These are phyloP conservation scores for Stenocarpella maydis DNA, from an alignment of 2,329 filamentous ascomycete species.

Conservation along the genomic window DNA sequence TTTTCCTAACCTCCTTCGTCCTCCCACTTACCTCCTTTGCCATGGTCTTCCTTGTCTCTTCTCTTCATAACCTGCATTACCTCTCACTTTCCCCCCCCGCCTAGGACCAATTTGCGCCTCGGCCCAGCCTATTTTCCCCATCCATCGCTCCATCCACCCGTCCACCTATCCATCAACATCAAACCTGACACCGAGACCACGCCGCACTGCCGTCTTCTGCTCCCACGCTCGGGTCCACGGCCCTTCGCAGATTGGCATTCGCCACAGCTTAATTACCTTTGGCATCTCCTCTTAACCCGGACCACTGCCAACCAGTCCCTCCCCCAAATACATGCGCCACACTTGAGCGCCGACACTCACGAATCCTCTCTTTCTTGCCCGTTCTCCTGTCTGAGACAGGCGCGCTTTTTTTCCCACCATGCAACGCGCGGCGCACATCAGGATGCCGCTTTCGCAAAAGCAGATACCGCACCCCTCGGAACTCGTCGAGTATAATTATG, in stretches of 20 bases:
- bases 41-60: not conserved
- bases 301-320: not conserved
- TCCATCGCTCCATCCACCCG: not conserved
- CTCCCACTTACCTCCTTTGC: conserved; percentile 12
- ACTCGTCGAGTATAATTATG: conserved; percentile 75
- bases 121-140: not conserved
- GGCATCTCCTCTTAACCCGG: conserved; percentile 22
- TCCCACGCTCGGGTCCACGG: conserved; percentile 9
- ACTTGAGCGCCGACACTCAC: conserved; percentile 8
- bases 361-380: conserved; percentile 20
- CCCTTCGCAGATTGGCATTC: conserved; percentile 23
- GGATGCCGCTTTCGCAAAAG: conserved; percentile 36
- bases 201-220: not conserved
- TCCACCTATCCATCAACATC: too few species aligned
- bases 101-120: not conserved
- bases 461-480: conserved; percentile 65
- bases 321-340: conserved; percentile 29
- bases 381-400: conserved; percentile 13
- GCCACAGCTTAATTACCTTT: conserved; percentile 32
- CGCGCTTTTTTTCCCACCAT: conserved; percentile 1
- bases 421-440: conserved; percentile 37
- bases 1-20: not conserved
- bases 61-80: not conserved
- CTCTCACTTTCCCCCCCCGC: conserved; percentile 1
- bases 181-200: conserved; percentile 4